Evolutionary conservation across 805 yeast genomes (phyloP).

Genomic region (Cyberlindnera suaveolens): DNA sequence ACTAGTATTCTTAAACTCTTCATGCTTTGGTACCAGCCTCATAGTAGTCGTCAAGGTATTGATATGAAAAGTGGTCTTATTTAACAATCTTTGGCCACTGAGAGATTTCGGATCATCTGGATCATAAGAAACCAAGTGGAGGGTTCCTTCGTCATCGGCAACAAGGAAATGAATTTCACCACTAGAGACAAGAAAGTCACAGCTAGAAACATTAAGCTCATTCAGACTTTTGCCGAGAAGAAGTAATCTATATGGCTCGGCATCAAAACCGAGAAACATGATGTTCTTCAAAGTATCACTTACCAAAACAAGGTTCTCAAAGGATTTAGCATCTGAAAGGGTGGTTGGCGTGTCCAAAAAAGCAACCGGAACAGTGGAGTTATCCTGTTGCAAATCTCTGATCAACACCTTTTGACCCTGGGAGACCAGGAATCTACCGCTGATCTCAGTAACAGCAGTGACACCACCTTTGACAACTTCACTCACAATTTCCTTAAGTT

Average conservation of each 20-base stretch:
- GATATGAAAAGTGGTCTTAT: slow-evolving; percentile 62
- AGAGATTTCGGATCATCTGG: slow-evolving; percentile 85
- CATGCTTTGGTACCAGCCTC: slow-evolving; percentile 34
- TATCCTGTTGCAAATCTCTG: slow-evolving; percentile 80
- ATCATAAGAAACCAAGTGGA: slow-evolving; percentile 79
- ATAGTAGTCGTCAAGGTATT: slow-evolving; percentile 56
- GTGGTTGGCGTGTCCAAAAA: slow-evolving; percentile 82
- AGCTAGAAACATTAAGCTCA: slow-evolving; percentile 53
- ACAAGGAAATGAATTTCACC: slow-evolving; percentile 61
- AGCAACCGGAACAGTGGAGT: slow-evolving; percentile 87
- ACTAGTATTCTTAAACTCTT: slow-evolving; percentile 23
- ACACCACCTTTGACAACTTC: slow-evolving; percentile 84
- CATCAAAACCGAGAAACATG: slow-evolving; percentile 84
- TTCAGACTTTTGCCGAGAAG: slow-evolving; percentile 68
- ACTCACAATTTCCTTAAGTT: slow-evolving; percentile 62
- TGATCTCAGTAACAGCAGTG: slow-evolving; percentile 65
- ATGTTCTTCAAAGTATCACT: slow-evolving; percentile 79
- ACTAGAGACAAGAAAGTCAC: slow-evolving; percentile 72
- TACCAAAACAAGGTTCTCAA: slow-evolving; percentile 73
- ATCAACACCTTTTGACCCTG: slow-evolving; percentile 81
- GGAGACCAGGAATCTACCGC: slow-evolving; percentile 76
- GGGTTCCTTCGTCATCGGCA: slow-evolving; percentile 59
- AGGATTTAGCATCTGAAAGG: slow-evolving; percentile 71
- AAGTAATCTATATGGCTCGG: slow-evolving; percentile 88
- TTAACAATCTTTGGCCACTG: slow-evolving; percentile 71